phyloP scores from a whole-genome alignment of 306 rosid species.

The Casuarina equisetifolia region DNA sequence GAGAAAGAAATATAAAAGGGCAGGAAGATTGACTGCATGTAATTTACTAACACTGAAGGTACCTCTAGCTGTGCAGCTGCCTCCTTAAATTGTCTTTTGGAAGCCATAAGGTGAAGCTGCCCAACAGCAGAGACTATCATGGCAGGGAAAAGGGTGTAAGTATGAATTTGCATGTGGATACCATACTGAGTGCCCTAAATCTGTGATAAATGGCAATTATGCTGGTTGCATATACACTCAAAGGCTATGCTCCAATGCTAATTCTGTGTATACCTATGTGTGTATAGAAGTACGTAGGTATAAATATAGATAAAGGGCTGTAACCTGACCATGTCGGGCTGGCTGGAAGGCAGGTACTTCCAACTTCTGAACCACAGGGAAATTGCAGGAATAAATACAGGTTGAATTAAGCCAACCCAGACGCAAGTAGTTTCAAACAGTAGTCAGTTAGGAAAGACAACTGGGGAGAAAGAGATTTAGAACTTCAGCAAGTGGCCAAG shows the following conservation, averaged over 20 bases:
- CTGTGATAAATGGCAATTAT: not conserved
- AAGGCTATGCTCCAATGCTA: not conserved
- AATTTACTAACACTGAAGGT: slow-evolving; percentile 8
- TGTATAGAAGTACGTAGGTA: too few relatives aligned
- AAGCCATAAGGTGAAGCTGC: slow-evolving; percentile 99
- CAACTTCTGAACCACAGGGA: too few relatives aligned
- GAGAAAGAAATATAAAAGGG: not conserved
- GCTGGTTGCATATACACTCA: not conserved
- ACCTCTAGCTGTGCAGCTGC: slow-evolving; percentile 99
- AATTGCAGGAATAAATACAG: too few relatives aligned
- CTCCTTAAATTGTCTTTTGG: slow-evolving; percentile 91
- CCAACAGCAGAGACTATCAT: slow-evolving; percentile 98
- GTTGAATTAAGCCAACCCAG: too few relatives aligned
- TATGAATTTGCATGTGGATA: not conserved
- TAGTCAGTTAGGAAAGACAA: too few relatives aligned
- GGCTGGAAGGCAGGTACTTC: too few relatives aligned
- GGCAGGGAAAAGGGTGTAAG: slow-evolving; percentile 23
- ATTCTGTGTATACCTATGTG: too few relatives aligned
- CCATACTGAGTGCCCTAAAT: not conserved
- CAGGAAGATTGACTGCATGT: not conserved
- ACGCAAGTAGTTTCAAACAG: too few relatives aligned
- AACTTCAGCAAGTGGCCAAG: too few relatives aligned
- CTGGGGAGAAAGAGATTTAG: too few relatives aligned
- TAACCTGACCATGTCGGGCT: too few relatives aligned
- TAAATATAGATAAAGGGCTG: too few relatives aligned